Percentiles rank a stretch among this genome's conserved stretches.
These are phyloP conservation scores for Pisolithus marmoratus DNA, from an alignment of 768 basidiomycete genomes.

Conservation along the genomic window DNA sequence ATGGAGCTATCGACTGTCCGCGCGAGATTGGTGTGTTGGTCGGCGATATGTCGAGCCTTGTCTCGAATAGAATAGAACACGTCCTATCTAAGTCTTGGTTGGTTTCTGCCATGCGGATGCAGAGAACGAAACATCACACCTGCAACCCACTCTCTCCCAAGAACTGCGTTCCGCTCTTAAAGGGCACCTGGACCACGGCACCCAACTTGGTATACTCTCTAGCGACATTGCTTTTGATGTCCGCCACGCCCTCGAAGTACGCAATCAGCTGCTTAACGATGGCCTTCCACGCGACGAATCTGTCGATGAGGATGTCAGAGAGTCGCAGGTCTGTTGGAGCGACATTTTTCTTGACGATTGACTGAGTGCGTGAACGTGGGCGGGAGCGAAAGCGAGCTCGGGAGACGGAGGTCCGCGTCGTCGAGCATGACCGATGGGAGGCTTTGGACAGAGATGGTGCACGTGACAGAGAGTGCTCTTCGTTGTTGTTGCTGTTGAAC, in stretches of 20 bases:
- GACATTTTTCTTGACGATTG: slow-evolving; percentile 92
- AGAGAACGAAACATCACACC: slow-evolving; percentile 31
- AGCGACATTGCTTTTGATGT: slow-evolving; percentile 94
- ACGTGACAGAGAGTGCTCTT: slow-evolving; percentile 52
- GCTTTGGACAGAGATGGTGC: slow-evolving; percentile 69
- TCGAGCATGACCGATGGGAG: slow-evolving; percentile 53
- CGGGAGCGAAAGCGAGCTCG: too few species aligned
- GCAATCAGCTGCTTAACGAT: slow-evolving; percentile 95
- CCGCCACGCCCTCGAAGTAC: slow-evolving; percentile 81
- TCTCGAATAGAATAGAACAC: slow-evolving; percentile 90
- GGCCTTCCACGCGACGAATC: slow-evolving; percentile 90
- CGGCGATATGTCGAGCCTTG: slow-evolving; percentile 88
- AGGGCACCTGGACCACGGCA: slow-evolving; percentile 95
- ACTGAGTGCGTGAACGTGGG: slow-evolving; percentile 64
- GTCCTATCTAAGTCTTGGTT: slow-evolving; percentile 45
- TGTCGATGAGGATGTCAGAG: slow-evolving; percentile 94
- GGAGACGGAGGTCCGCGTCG: slow-evolving; percentile 17
- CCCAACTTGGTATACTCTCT: slow-evolving; percentile 90
- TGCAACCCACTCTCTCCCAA: slow-evolving; percentile 96
- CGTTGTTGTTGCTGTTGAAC: too few species aligned
- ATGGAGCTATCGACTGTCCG: slow-evolving; percentile 95
- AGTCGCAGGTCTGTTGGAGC: slow-evolving; percentile 86
- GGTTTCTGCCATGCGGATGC: background rate
- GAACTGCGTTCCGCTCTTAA: slow-evolving; percentile 93
- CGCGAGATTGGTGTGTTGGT: slow-evolving; percentile 94